phyloP scores from a whole-genome alignment of 2,329 filamentous ascomycete genomes.

The Plenodomus tracheiphilus region DNA sequence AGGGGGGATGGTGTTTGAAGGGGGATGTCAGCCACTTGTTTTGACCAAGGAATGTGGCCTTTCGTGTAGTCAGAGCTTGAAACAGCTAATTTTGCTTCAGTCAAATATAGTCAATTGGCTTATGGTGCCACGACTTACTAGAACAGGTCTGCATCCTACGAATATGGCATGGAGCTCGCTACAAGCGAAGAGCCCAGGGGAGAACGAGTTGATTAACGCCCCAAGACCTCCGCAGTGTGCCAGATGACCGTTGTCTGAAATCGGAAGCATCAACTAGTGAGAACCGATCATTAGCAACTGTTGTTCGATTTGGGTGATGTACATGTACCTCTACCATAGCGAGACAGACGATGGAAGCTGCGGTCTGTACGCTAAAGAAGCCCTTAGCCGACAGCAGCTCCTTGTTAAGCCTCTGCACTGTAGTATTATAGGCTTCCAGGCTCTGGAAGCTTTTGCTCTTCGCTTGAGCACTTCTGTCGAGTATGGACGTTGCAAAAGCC shows the following conservation, averaged over 20 bases:
- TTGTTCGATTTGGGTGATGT: background rate
- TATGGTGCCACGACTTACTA: slow-evolving; percentile 30
- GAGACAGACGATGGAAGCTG: slow-evolving; percentile 45
- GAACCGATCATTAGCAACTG: background rate
- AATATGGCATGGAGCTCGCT: slow-evolving; percentile 47
- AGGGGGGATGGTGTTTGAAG: too few relatives aligned
- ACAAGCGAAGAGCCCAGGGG: slow-evolving; percentile 34
- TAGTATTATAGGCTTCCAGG: slow-evolving; percentile 33
- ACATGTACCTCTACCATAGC: slow-evolving; percentile 29
- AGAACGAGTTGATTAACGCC: slow-evolving; percentile 38
- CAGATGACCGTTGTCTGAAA: slow-evolving; percentile 22
- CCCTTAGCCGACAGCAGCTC: slow-evolving; percentile 11
- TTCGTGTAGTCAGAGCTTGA: too few relatives aligned
- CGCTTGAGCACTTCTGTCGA: slow-evolving; percentile 19
- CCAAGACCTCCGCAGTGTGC: slow-evolving; percentile 45
- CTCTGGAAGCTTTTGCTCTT: slow-evolving; percentile 25
- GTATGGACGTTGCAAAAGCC: slow-evolving; percentile 39
- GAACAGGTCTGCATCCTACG: slow-evolving; percentile 46
- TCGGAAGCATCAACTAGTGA: slow-evolving; percentile 41
- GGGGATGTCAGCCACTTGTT: too few relatives aligned
- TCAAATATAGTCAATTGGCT: too few relatives aligned
- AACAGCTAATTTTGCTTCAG: too few relatives aligned
- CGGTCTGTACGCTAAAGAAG: slow-evolving; percentile 24
- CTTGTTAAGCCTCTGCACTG: slow-evolving; percentile 33
- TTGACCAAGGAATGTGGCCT: too few relatives aligned